Base-by-base conservation (phyloP, 2,329 filamentous ascomycete genomes). In the Orbilia blumenaviensis region DNA sequence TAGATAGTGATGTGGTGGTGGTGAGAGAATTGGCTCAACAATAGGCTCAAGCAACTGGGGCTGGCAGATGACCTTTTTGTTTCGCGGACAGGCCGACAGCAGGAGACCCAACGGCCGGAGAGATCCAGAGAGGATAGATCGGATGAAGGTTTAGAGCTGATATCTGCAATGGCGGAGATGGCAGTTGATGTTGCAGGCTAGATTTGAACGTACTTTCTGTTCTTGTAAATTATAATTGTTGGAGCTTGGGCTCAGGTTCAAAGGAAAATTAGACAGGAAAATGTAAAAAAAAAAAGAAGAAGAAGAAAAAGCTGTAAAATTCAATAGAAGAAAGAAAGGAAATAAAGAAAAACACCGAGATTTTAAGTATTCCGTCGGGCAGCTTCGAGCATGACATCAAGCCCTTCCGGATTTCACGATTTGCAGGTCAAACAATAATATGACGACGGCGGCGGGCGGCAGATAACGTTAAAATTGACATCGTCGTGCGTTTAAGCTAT, bases 401-500 rank as follows among this genome's bases (percentile, higher is more conserved):
- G 29, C 32, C 23, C 23, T 16, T 32, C 32, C 4, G 3, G n/a
- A 14, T 16, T 3, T 7, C 32, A 56, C 52, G 52, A 56, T 18
- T 29, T 25, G n/a, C n/a, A n/a, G n/a, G n/a, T n/a, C n/a, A n/a
- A 6, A 25, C 18, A 25, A 38, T 38, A 56, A 38, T 38, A 56
- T 56, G 32, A 56, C 52, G 52, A 56, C 10, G 36, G 14, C 3
- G 46, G 2, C 12, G 18, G 29, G 38, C 38, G 60, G 60, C 60
- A 60, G 50, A 72, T 72, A 72, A 72, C 67, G 67, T 72, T 72
- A 72, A 71, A 54, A 72, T 72, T 72, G 58, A 72, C 67, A 72
- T 64, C 67, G 67, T 72, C 48, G 67, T 72, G 42, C 67, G 32
- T 72, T 72, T 72, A 72, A 72, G 60, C 67, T 72, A 72, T 38